Evolutionary conservation across 768 basidiomycete genomes (phyloP).

Genomic region (Suillus hirtellus): DNA sequence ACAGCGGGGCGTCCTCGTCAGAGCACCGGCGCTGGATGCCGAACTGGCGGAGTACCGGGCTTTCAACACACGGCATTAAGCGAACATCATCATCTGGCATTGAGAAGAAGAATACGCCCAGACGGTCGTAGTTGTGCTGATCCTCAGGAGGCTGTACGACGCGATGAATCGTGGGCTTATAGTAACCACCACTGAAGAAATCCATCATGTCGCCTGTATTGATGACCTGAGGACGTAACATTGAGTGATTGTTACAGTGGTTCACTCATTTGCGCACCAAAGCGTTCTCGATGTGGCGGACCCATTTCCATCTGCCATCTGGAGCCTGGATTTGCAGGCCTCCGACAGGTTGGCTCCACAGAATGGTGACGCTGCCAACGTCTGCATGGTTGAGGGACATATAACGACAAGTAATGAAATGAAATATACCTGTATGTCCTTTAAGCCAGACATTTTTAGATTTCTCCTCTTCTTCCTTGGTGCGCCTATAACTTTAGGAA

Average conservation of each 20-base stretch:
- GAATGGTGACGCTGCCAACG: constrained; percentile 44
- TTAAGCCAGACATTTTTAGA: constrained; percentile 51
- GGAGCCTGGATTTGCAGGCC: constrained; percentile 45
- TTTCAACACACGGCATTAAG: constrained; percentile 41
- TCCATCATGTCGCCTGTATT: constrained; percentile 51
- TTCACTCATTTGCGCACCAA: constrained; percentile 32
- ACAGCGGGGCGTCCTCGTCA: constrained; percentile 41
- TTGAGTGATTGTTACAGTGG: not conserved
- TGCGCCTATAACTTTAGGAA: constrained; percentile 39
- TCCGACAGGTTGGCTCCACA: constrained; percentile 51
- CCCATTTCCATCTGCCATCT: constrained; percentile 45
- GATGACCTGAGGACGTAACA: constrained; percentile 31
- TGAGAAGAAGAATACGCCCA: constrained; percentile 51
- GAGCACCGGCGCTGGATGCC: constrained; percentile 36
- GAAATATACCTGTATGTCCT: constrained; percentile 44
- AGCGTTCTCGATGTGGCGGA: constrained; percentile 47
- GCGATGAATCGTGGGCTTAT: constrained; percentile 51
- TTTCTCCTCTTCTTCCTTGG: constrained; percentile 42
- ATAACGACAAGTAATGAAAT: not conserved
- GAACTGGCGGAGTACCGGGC: constrained; percentile 42
- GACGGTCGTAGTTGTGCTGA: constrained; percentile 43
- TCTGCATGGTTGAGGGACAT: constrained; percentile 29
- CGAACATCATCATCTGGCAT: constrained; percentile 45
- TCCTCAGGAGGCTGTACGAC: constrained; percentile 51
- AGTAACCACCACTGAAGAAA: constrained; percentile 49